Evolutionary conservation across 2,329 filamentous ascomycete genomes (phyloP).

Genomic region (Diaporthe sp.): DNA sequence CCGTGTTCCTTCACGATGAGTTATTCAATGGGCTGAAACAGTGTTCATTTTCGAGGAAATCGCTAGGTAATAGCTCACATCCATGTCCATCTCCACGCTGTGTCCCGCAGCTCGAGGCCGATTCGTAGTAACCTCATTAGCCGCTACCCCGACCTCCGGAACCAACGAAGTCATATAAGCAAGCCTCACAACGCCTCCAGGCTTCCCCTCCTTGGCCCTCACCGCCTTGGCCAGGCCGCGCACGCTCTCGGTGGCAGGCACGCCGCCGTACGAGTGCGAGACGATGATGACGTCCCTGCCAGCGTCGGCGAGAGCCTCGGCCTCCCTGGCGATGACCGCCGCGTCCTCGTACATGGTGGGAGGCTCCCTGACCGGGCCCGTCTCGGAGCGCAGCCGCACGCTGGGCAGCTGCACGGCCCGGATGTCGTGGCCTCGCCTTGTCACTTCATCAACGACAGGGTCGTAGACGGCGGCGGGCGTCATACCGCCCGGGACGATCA

Average conservation of each 20-base stretch:
- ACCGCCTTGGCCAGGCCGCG: background rate
- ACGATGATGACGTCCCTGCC: slow-evolving; percentile 39
- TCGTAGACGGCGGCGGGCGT: background rate
- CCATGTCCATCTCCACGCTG: background rate
- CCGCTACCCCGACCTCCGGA: background rate
- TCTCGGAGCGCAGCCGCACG: slow-evolving; percentile 1
- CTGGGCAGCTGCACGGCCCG: background rate
- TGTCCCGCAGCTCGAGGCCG: background rate
- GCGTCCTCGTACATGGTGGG: slow-evolving; percentile 51
- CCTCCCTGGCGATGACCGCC: slow-evolving; percentile 46
- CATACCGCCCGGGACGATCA: background rate
- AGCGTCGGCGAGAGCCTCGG: slow-evolving; percentile 51
- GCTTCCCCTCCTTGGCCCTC: slow-evolving; percentile 16
- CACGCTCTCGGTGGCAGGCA: slow-evolving; percentile 29
- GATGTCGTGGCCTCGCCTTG: background rate
- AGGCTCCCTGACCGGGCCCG: background rate
- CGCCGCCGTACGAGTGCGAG: slow-evolving; percentile 39
- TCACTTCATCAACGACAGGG: background rate
- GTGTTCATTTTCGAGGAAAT: background rate
- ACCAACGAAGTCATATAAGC: slow-evolving; percentile 25
- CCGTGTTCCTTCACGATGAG: background rate
- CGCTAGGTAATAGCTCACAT: background rate
- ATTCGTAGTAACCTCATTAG: background rate
- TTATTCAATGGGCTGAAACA: background rate
- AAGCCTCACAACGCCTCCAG: slow-evolving; percentile 35